Base-by-base conservation (phyloP, 2,329 filamentous ascomycete genomes). In the Coniella vitis region DNA sequence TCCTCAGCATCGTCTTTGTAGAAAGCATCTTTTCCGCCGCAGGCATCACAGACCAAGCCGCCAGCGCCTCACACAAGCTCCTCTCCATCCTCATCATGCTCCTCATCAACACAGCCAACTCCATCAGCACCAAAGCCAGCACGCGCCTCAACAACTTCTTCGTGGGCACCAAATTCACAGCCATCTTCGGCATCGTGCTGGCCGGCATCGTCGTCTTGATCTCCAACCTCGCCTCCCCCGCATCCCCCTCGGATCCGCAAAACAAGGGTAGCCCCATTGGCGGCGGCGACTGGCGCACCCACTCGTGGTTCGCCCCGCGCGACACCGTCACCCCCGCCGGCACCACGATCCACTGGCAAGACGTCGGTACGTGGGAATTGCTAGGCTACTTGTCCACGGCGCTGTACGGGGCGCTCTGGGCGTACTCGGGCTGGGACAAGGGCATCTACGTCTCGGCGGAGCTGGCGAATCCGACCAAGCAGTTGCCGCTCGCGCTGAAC, bases 341-440 rank as follows among this genome's bases (percentile, higher is more conserved):
- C 0, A 68, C 61, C 10, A 63, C 63, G 25, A 75, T 70, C 0
- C 67, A 76, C 35, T 80, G 76, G 76, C 58, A 59, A 0, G 53
- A 58, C 1, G 56, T 83, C 37, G 65, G 69, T 4, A 61, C 67
- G 22, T 84, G 80, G 81, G 76, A 80, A 48, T 68, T 76, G 10
- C 70, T 82, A 21, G 80, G 80, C 0, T 75, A 82, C 55, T 75
- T 76, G 48, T 79, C 77, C 3, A 72, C 78, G 1, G 81, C 80
- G 0, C 66, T 83, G 1, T 83, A 83, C 55, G 80, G 74, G 0
- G 78, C 77, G 0, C 59, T 84, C 0, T 84, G 79, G 80, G 80
- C 77, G 0, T 84, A 83, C 51, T 80, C 76, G 0, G 81, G 81
- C 0, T 84, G 81, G 81, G 81, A 84, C 48, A 83, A 83, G 65